A percentile compares a stretch with the other conserved stretches of the same genome.
Evolutionary conservation across 2,329 filamentous ascomycete genomes (phyloP).

Genomic region (Westerdykella aurantiaca): DNA sequence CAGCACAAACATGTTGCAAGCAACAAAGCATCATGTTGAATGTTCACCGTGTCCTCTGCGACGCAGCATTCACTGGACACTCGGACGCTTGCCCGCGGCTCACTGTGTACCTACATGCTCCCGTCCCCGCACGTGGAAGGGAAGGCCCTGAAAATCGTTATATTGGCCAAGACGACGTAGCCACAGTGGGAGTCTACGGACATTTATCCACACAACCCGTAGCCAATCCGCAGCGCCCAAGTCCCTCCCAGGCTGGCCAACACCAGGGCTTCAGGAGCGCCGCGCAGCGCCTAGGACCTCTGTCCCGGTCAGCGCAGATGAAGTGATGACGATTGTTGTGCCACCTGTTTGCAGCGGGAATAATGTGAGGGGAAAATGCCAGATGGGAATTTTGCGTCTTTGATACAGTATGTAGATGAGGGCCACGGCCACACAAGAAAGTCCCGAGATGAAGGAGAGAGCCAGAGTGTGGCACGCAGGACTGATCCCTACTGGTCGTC

Average conservation of each 20-base stretch:
- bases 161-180: slow-evolving; percentile 19
- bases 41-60: too few relatives aligned
- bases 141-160: slow-evolving; percentile 12
- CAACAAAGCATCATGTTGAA: too few relatives aligned
- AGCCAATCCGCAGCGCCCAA: slow-evolving; percentile 4
- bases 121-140: background rate
- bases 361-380: slow-evolving; percentile 3
- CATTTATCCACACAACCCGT: slow-evolving; percentile 8
- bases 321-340: slow-evolving; percentile 5
- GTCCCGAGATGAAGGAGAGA: slow-evolving; percentile 5
- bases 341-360: slow-evolving; percentile 10
- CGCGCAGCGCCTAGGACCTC: background rate
- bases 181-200: slow-evolving; percentile 4
- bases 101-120: background rate
- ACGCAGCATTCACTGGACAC: too few relatives aligned
- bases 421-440: slow-evolving; percentile 1
- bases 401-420: background rate
- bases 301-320: slow-evolving; percentile 3
- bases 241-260: slow-evolving; percentile 1
- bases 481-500: background rate
- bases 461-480: background rate
- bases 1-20: background rate
- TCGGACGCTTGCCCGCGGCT: too few relatives aligned
- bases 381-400: slow-evolving; percentile 1
- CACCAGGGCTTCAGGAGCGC: slow-evolving; percentile 2